A percentile compares a stretch with the other conserved stretches of the same genome.
phyloP scores from a whole-genome alignment of 2,329 filamentous ascomycete genomes.

The Thermomyces lanuginosus region DNA sequence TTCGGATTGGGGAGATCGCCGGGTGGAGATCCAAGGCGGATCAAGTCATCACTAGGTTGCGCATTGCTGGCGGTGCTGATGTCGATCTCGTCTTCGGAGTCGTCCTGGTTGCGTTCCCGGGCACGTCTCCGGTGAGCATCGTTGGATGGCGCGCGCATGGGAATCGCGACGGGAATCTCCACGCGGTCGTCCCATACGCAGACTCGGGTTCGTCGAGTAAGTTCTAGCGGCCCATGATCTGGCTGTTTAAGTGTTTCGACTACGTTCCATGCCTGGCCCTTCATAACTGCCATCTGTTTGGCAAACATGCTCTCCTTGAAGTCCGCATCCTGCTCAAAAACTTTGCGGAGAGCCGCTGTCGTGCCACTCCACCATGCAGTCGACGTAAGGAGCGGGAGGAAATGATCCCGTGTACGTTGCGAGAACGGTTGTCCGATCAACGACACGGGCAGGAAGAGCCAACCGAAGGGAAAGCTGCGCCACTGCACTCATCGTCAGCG shows the following conservation, averaged over 20 bases:
- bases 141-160: slow-evolving; percentile 68
- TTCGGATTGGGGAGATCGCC: slow-evolving; percentile 57
- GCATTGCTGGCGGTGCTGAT: slow-evolving; percentile 56
- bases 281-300: slow-evolving; percentile 97
- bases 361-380: slow-evolving; percentile 96
- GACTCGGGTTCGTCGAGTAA: slow-evolving; percentile 77
- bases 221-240: slow-evolving; percentile 83
- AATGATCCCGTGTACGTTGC: slow-evolving; percentile 81
- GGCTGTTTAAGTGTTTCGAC: slow-evolving; percentile 88
- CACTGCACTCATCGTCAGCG: slow-evolving; percentile 30
- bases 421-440: slow-evolving; percentile 94
- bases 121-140: slow-evolving; percentile 58
- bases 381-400: slow-evolving; percentile 86
- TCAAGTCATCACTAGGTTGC: slow-evolving; percentile 45
- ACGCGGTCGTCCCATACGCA: slow-evolving; percentile 98
- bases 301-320: slow-evolving; percentile 99
- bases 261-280: slow-evolving; percentile 97
- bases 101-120: slow-evolving; percentile 33
- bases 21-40: slow-evolving; percentile 42
- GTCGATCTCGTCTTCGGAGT: slow-evolving; percentile 69
- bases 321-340: slow-evolving; percentile 84
- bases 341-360: slow-evolving; percentile 63
- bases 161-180: slow-evolving; percentile 85
- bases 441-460: slow-evolving; percentile 92
- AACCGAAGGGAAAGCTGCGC: slow-evolving; percentile 90